Conservation (phyloP, 1,139 yeast genomes). For the Geotrichum aggregatum region DNA sequence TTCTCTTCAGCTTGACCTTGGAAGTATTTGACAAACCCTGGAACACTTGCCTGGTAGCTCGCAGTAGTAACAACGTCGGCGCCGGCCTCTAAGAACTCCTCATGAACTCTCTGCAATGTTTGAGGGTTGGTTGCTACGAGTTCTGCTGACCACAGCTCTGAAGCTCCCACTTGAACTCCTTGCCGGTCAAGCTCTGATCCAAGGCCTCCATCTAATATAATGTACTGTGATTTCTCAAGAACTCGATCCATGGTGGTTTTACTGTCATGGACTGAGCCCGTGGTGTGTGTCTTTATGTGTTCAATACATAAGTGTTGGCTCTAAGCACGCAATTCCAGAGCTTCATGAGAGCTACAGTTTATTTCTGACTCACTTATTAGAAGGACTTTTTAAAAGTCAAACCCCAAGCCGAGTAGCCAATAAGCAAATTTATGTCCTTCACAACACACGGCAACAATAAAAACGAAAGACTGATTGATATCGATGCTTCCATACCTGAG, state of each 20-base stretch:
- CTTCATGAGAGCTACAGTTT: too few species aligned
- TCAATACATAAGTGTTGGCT: not conserved
- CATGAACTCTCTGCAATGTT: slow-evolving; percentile 49
- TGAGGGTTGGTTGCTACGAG: slow-evolving; percentile 49
- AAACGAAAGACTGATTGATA: too few species aligned
- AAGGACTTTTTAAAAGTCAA: too few species aligned
- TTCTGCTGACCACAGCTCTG: slow-evolving; percentile 59
- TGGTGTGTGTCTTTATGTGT: not conserved
- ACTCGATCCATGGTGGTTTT: not conserved
- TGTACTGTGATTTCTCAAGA: not conserved
- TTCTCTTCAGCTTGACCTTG: too few species aligned
- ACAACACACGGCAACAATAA: too few species aligned
- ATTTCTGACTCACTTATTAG: too few species aligned
- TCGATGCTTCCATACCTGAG: too few species aligned
- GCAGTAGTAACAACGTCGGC: slow-evolving; percentile 55
- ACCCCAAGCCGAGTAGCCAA: too few species aligned
- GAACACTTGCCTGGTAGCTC: slow-evolving; percentile 53
- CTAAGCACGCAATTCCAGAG: too few species aligned
- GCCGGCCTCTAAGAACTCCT: slow-evolving; percentile 50
- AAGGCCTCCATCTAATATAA: slow-evolving; percentile 45
- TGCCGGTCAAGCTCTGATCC: slow-evolving; percentile 44
- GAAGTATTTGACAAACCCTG: slow-evolving; percentile 7
- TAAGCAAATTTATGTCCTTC: too few species aligned
- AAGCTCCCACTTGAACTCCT: slow-evolving; percentile 39
- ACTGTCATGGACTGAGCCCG: not conserved